These are phyloP conservation scores for Lentinula aciculospora DNA, from an alignment of 768 basidiomycete species.

Conservation along the genomic window DNA sequence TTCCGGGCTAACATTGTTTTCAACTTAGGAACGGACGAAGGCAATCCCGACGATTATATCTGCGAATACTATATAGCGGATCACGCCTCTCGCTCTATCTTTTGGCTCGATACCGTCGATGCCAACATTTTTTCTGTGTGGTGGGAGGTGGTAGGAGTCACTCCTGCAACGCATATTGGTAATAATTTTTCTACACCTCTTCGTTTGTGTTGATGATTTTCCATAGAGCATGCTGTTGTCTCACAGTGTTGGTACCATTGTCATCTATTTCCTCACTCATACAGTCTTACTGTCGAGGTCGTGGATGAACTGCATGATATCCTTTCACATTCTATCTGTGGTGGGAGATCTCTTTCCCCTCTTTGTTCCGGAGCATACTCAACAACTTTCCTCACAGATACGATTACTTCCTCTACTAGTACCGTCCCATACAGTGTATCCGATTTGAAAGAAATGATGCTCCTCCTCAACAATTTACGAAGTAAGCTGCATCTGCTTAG, in stretches of 20 bases:
- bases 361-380: background rate
- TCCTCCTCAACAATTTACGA: conserved; percentile 27
- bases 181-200: conserved; percentile 9
- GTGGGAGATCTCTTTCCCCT: conserved; percentile 13
- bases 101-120: conserved; percentile 45
- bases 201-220: background rate
- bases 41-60: conserved; percentile 9
- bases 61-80: conserved; percentile 50
- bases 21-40: conserved; percentile 26
- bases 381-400: conserved; percentile 22
- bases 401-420: conserved; percentile 29
- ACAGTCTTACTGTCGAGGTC: conserved; percentile 17
- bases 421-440: conserved; percentile 30
- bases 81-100: conserved; percentile 39
- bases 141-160: conserved; percentile 30
- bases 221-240: conserved; percentile 30
- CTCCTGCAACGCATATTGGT: conserved; percentile 35
- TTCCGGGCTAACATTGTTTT: conserved; percentile 37
- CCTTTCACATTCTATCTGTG: conserved; percentile 30
- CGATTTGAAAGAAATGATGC: conserved; percentile 31
- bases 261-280: conserved; percentile 26
- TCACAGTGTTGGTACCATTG: conserved; percentile 39
- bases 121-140: conserved; percentile 22
- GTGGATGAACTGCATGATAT: conserved; percentile 32
- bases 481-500: conserved; percentile 18